Evolutionary conservation across 768 basidiomycete species (phyloP).

Genomic region (Leccinum fibrillosum): DNA sequence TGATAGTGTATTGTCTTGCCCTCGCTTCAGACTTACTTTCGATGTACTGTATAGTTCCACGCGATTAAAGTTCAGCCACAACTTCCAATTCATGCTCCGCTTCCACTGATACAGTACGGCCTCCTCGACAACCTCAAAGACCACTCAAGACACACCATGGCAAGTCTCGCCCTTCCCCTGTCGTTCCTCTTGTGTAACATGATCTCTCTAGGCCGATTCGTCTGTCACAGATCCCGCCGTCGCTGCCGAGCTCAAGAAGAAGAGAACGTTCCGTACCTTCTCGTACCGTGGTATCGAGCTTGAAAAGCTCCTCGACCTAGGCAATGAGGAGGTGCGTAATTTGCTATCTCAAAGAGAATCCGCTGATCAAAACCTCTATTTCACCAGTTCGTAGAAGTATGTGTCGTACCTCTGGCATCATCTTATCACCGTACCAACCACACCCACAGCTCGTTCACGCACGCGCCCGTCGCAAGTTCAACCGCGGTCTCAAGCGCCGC

Average conservation of each 20-base stretch:
- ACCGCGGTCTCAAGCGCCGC: conserved; percentile 96
- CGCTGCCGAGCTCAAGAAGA: conserved; percentile 98
- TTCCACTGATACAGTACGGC: conserved; percentile 2
- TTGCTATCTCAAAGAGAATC: neutral
- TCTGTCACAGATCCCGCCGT: conserved; percentile 85
- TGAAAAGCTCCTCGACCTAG: conserved; percentile 95
- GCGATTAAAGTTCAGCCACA: conserved; percentile 41
- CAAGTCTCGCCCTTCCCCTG: conserved; percentile 3
- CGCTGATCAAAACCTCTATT: neutral
- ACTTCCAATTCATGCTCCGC: conserved; percentile 33
- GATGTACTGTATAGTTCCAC: conserved; percentile 63
- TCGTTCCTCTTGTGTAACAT: neutral
- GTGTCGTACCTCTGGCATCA: conserved; percentile 22
- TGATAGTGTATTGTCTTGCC: conserved; percentile 27
- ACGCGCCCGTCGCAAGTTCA: conserved; percentile 97
- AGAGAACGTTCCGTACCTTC: conserved; percentile 98
- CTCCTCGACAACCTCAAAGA: conserved; percentile 26
- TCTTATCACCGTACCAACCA: neutral
- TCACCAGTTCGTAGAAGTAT: conserved; percentile 73
- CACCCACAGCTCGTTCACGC: conserved; percentile 87
- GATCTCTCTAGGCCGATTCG: conserved; percentile 62
- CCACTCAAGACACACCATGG: conserved; percentile 33
- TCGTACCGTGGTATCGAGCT: conserved; percentile 98
- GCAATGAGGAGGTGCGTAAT: conserved; percentile 83
- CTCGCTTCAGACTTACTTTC: conserved; percentile 2